Percentiles rank a stretch among this genome's conserved stretches.
Conservation (phyloP, 169 alveolate species). For the Cryptosporidium muris region DNA sequence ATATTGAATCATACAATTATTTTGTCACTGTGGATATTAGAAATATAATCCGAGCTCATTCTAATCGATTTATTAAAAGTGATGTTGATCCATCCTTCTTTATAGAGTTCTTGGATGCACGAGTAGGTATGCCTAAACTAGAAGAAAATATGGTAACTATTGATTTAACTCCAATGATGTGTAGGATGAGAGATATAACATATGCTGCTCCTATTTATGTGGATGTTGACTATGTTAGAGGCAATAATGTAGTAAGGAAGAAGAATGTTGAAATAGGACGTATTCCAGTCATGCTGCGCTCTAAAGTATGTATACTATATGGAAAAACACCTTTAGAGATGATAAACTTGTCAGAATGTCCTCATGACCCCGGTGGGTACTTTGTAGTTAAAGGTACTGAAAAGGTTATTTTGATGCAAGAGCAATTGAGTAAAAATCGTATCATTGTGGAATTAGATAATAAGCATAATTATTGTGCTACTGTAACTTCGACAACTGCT, state of each 20-base stretch:
- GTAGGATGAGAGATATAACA: constrained; percentile 96
- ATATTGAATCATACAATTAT: constrained; percentile 92
- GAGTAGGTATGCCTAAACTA: constrained; percentile 87
- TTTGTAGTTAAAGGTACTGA: constrained; percentile 98
- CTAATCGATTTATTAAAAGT: constrained; percentile 85
- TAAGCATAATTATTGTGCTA: constrained; percentile 92
- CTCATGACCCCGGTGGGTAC: constrained; percentile 98
- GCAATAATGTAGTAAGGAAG: constrained; percentile 84
- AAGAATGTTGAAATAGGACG: constrained; percentile 91
- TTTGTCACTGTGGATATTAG: constrained; percentile 90
- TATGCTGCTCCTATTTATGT: constrained; percentile 97
- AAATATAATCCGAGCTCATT: constrained; percentile 90
- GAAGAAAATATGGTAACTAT: constrained; percentile 85
- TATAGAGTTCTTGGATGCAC: constrained; percentile 87
- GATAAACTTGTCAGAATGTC: constrained; percentile 84
- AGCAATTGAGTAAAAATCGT: constrained; percentile 96
- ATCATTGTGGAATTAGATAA: constrained; percentile 97
- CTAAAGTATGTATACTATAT: constrained; percentile 86
- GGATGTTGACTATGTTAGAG: constrained; percentile 93
- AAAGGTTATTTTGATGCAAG: constrained; percentile 98
- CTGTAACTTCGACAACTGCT: constrained; percentile 96
- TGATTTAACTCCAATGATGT: constrained; percentile 93
- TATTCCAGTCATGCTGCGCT: constrained; percentile 97
- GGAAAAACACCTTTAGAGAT: constrained; percentile 80
- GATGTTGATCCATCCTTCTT: constrained; percentile 87